Evolutionary conservation across 2,329 filamentous ascomycete genomes (phyloP), one percentile per base, ranked within the genome.

Genomic region (Biscogniauxia sp.): DNA sequence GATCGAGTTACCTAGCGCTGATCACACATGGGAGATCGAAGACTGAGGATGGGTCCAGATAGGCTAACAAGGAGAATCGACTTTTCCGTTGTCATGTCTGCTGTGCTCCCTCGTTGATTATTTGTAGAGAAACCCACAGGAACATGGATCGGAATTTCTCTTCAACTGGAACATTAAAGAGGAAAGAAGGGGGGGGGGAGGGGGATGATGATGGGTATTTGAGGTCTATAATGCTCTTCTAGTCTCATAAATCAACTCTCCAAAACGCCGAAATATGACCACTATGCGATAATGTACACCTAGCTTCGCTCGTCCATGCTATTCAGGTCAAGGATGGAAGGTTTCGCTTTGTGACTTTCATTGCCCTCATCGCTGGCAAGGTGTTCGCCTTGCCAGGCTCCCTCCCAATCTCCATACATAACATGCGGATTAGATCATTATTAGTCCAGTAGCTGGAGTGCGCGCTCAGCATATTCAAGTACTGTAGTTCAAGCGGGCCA

Each of bases 361-460:
- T 75, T 11, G 85, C 86, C 66, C 83, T 81, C 80, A 90, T 84
- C 6, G 79, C 79, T 1, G 81, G 81, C 54, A 89, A 68, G 0
- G 84, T 82, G 64, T 84, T 75, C 2, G 83, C 80, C 66, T 84
- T 87, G 0, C 94, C 93, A 5, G 86, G 84, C 66, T 82, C 82
- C 64, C 94, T 81, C 2, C 93, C 93, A 67, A 96, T 88, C 76
- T 99, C 95, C 32, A 94, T 81, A 51, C 96, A 96, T 55, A 98
- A 77, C 80, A 98, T 88, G 52, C 93, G 81, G n/a, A 96, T 88
- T 73, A 99, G 93, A 73, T 98, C 95, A 26, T 81, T 85, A 69
- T 90, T 88, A 1, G 87, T 84, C 95, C 95, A 99, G 75, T 99
- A 99, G 73, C 91, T 94, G 59, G 91, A 93, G 75, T 99, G 95